Percentiles rank a stretch among this genome's conserved stretches.
phyloP scores from a whole-genome alignment of 2,329 filamentous ascomycete genomes.

The Pyricularia grisea region DNA sequence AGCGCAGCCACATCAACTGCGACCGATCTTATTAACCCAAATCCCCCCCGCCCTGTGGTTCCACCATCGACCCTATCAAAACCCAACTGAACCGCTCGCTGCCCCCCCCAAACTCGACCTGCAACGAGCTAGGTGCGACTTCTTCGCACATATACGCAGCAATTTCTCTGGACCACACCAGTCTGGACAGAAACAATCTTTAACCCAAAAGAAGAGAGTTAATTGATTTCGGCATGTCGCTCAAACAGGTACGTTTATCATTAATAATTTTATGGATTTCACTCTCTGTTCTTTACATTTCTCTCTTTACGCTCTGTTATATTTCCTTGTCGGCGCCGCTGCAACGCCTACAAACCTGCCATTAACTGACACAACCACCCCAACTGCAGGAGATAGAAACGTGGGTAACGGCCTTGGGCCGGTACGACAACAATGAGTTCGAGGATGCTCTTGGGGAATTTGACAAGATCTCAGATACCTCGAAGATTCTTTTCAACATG shows the following conservation, averaged over 20 bases:
- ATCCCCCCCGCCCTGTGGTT: not conserved
- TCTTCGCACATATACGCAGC: not conserved
- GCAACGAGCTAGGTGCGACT: conserved; percentile 1
- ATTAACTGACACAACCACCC: not conserved
- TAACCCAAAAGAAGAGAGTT: not conserved
- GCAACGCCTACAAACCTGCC: not conserved
- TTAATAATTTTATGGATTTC: conserved; percentile 5
- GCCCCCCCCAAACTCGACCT: not conserved
- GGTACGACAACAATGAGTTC: conserved; percentile 97
- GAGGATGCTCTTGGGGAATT: conserved; percentile 81
- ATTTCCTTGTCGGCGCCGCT: not conserved
- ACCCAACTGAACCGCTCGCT: not conserved
- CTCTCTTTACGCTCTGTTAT: not conserved
- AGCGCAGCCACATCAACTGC: not conserved
- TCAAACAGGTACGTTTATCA: conserved; percentile 26
- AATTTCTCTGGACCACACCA: not conserved
- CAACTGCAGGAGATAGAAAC: conserved; percentile 84
- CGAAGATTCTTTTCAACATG: conserved; percentile 97
- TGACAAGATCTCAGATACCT: conserved; percentile 82
- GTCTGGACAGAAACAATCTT: not conserved
- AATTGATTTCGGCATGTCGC: conserved; percentile 21
- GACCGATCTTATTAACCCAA: conserved; percentile 3
- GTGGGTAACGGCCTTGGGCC: conserved; percentile 83
- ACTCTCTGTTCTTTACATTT: not conserved
- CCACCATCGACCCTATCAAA: not conserved